These are phyloP conservation scores for Podospora conica DNA, from an alignment of 495 filamentous ascomycete species.

Conservation along the genomic window DNA sequence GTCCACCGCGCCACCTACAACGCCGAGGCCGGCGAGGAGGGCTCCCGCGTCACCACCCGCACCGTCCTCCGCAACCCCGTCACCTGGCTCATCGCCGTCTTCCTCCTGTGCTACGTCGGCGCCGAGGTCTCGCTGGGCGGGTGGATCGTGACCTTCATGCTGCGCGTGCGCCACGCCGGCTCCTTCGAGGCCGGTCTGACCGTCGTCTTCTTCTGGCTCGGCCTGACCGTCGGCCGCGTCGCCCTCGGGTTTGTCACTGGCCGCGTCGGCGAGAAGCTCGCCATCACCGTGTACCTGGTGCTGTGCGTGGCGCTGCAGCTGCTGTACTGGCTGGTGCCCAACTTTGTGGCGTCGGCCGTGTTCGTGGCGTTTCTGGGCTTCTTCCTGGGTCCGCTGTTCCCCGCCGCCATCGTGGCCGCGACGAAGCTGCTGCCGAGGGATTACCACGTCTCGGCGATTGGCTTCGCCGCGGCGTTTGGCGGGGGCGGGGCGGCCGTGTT, in stretches of 20 bases:
- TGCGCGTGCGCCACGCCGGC: constrained; percentile 64
- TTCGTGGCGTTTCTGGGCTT: constrained; percentile 71
- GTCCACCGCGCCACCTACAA: constrained; percentile 49
- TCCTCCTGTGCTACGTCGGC: constrained; percentile 76
- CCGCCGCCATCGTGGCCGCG: constrained; percentile 69
- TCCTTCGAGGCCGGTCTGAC: constrained; percentile 67
- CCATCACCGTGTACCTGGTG: constrained; percentile 53
- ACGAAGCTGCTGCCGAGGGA: constrained; percentile 74
- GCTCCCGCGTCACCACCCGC: constrained; percentile 31
- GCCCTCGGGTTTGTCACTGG: constrained; percentile 63
- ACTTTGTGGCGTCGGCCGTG: constrained; percentile 65
- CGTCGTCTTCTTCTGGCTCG: constrained; percentile 89
- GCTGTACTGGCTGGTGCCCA: constrained; percentile 77
- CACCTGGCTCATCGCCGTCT: constrained; percentile 71
- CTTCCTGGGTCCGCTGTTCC: constrained; percentile 75
- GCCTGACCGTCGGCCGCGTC: constrained; percentile 70
- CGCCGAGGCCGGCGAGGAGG: constrained; percentile 17
- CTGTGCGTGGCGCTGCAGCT: constrained; percentile 64
- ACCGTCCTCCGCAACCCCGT: constrained; percentile 35
- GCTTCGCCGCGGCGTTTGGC: constrained; percentile 77
- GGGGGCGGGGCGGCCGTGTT: constrained; percentile 72
- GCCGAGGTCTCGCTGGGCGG: constrained; percentile 80
- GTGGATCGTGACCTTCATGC: constrained; percentile 85
- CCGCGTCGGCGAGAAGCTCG: constrained; percentile 65
- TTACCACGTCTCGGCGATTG: constrained; percentile 74